Evolutionary conservation across 768 basidiomycete species (phyloP), one percentile per base, ranked within the genome.

Genomic region (Phanerodontia chrysosporium): DNA sequence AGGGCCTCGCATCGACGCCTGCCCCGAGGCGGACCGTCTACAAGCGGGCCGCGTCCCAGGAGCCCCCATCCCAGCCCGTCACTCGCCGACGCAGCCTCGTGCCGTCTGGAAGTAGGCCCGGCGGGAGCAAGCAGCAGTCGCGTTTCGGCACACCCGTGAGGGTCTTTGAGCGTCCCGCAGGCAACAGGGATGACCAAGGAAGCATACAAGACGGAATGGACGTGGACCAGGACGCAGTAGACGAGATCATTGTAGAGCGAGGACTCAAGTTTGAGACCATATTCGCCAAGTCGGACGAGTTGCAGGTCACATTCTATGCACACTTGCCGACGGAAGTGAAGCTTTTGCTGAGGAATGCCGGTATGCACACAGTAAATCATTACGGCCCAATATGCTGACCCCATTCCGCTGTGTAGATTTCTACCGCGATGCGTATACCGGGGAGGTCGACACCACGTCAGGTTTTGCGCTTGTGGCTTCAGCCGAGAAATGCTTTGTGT

Each of bases 391-490:
- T n/a, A 10, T 21, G n/a, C 30, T 59, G 61, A 25, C 14, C 56
- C 44, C 55, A 29, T 25, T 51, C 46, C 46, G 53, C 28, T 21
- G 14, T 18, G 30, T 49, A 91, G 90, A 90, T 64, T 89, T 90
- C 67, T 81, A 81, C 63, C 75, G 78, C 51, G 86, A 88, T 58
- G 76, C 79, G 13, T 90, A 86, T 60, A 80, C 83, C 3, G 90
- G 90, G 48, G 82, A 80, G 49, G 83, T 91, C 22, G 90, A 92
- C 67, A 80, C 83, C 4, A 56, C 77, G 49, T 90, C 89, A 9
- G 89, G 89, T 7, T 91, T 88, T 67, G 83, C 89, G 12, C 79
- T 92, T 39, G 82, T 90, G 24, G 82, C 83, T 18, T 90, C 90
- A 25, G 73, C 76, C 7, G 81, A 83, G 66, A 89, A 87, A 9